Base-by-base conservation (phyloP, 345 rosid genomes). In the Clarkia xantiana region DNA sequence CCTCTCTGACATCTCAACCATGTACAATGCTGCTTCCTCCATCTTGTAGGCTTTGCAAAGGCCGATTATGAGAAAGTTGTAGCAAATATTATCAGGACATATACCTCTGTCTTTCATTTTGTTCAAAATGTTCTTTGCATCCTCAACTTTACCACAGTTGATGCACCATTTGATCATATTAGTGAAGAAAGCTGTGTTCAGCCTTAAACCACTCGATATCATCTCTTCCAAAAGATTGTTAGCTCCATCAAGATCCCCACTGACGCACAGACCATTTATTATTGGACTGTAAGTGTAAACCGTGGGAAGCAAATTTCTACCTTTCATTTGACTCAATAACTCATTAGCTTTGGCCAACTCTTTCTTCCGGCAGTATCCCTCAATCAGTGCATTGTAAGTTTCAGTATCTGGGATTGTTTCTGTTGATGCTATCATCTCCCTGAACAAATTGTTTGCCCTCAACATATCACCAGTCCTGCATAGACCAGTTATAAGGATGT, bases 31-130 rank as follows among this genome's bases (percentile, higher is more conserved):
- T 34, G 95, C 95, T 61, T 80, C 86, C 15, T 78, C 84, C 83
- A 85, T 73, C 65, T 58, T 75, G 58, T 64, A 67, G 49, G 89
- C 87, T 68, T 82, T 76, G 71, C 86, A 82, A 45, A 80, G 78
- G 50, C 94, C 97, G 58, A 65, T 68, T 55, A 89, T 82, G 40
- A 80, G 55, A 44, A 79, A 68, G 65, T 85, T 82, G 54, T 81
- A 89, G 64, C 90, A 85, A 57, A 76, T 71, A 9, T 69, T 68
- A 61, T 89, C 95, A 38, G 89, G 90, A 34, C 57, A 11, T 53
- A 75, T 57, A 47, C 90, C 81, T 41, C 59, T 59, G 40, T 58
- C 73, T 55, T 65, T 67, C 97, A 89, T 82, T 61, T 61, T 64
- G 53, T 71, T 65, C n/a, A 84, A 53, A 61, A 71, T 57, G 58